Evolutionary conservation across 164 flowering plant genomes (phyloP).

Genomic region (Umbellularia californica): DNA sequence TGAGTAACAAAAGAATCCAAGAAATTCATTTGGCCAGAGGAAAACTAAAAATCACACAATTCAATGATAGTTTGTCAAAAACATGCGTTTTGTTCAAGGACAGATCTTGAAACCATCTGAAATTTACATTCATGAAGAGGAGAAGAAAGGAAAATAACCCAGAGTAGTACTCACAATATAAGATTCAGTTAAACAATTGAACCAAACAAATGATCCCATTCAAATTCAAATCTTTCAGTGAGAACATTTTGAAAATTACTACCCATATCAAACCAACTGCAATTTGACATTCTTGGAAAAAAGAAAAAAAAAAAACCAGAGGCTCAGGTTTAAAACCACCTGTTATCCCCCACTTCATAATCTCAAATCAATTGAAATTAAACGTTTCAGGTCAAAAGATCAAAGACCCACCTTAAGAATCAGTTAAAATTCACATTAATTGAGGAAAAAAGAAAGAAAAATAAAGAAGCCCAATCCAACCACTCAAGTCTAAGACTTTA

Average conservation of each 20-base stretch:
- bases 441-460: no score
- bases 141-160: neutral
- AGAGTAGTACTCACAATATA: neutral
- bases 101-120: neutral
- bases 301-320: neutral
- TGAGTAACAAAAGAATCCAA: neutral
- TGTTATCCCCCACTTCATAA: neutral
- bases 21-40: no score
- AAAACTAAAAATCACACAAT: neutral
- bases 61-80: neutral
- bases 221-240: neutral
- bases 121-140: neutral
- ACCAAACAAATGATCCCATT: neutral
- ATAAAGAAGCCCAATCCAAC: no score
- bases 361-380: neutral
- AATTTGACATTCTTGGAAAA: neutral
- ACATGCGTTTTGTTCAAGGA: neutral
- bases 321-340: neutral
- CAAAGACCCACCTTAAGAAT: conserved; percentile 15
- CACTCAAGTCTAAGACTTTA: no score
- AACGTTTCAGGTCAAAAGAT: neutral
- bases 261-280: neutral
- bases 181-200: neutral
- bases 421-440: no score
- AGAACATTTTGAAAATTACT: neutral